phyloP scores from a whole-genome alignment of 805 yeast genomes.

The Candida insectalens region DNA sequence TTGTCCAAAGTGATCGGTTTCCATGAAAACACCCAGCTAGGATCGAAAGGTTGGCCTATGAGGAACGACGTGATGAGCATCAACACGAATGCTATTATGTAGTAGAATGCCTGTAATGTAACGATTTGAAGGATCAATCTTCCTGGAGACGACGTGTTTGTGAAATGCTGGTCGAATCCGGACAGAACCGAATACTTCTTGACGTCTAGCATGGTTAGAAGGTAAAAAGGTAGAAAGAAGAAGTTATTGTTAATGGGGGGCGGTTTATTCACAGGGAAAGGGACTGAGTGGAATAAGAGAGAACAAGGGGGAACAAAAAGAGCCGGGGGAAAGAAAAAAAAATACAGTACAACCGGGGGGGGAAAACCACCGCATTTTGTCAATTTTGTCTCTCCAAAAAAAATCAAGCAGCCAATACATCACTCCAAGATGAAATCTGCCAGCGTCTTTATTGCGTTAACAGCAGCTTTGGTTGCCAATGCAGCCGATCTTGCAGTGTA shows the following conservation, averaged over 20 bases:
- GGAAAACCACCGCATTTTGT: no score
- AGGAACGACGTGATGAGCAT: slow-evolving; percentile 58
- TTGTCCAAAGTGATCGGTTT: slow-evolving; percentile 60
- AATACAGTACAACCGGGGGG: no score
- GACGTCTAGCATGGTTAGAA: not conserved
- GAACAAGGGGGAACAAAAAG: not conserved
- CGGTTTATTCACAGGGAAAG: not conserved
- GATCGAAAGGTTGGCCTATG: slow-evolving; percentile 58
- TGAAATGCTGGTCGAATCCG: slow-evolving; percentile 4
- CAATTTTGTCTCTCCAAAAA: no score
- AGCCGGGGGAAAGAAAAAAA: no score
- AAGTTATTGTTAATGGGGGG: no score
- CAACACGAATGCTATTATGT: slow-evolving; percentile 56
- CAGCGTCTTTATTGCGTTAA: no score
- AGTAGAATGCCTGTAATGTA: slow-evolving; percentile 70
- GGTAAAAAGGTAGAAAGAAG: not conserved
- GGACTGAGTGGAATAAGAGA: not conserved
- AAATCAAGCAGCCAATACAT: no score
- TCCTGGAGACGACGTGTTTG: slow-evolving; percentile 4
- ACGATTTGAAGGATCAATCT: slow-evolving; percentile 47
- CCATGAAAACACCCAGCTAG: slow-evolving; percentile 79
- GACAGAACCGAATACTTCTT: slow-evolving; percentile 1
- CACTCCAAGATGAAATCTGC: no score
- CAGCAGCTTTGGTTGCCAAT: no score
- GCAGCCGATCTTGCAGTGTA: no score